Percentiles rank a stretch among this genome's conserved stretches.
Conservation (phyloP, 164 flowering plant genomes). For the Aristolochia fimbriata region DNA sequence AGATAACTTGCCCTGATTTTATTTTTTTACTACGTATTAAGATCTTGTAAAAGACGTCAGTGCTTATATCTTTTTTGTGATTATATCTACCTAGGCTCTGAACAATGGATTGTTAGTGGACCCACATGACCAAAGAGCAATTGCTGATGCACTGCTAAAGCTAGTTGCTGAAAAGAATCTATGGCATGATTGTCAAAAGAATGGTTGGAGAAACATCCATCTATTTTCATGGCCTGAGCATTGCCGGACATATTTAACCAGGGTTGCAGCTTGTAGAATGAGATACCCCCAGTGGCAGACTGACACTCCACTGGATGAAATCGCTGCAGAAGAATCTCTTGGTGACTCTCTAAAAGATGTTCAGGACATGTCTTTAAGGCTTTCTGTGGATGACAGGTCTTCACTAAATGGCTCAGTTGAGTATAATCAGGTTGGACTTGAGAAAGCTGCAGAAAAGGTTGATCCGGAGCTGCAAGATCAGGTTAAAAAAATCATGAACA, state of each 20-base stretch:
- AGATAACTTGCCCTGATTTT: too few relatives aligned
- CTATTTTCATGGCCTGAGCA: conserved; percentile 98
- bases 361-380: conserved; percentile 83
- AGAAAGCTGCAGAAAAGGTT: conserved; percentile 21
- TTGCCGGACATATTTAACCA: conserved; percentile 86
- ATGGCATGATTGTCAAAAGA: conserved; percentile 77
- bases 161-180: conserved; percentile 84
- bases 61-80: neutral
- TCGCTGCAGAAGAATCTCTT: conserved; percentile 43
- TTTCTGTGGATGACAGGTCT: conserved; percentile 75
- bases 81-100: conserved; percentile 40
- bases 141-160: conserved; percentile 78
- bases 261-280: conserved; percentile 88
- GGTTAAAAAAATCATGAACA: conserved; percentile 60
- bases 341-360: conserved; percentile 86
- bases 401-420: conserved; percentile 50
- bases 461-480: conserved; percentile 61
- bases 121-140: conserved; percentile 79
- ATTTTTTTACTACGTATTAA: too few relatives aligned
- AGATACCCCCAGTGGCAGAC: conserved; percentile 93
- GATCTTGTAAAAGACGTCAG: too few relatives aligned
- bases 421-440: conserved; percentile 15
- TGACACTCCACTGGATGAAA: conserved; percentile 68
- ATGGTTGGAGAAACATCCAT: conserved; percentile 91
- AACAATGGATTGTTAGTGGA: conserved; percentile 92